Base-by-base conservation (phyloP, 345 rosid genomes). In the Salix arbutifolia region DNA sequence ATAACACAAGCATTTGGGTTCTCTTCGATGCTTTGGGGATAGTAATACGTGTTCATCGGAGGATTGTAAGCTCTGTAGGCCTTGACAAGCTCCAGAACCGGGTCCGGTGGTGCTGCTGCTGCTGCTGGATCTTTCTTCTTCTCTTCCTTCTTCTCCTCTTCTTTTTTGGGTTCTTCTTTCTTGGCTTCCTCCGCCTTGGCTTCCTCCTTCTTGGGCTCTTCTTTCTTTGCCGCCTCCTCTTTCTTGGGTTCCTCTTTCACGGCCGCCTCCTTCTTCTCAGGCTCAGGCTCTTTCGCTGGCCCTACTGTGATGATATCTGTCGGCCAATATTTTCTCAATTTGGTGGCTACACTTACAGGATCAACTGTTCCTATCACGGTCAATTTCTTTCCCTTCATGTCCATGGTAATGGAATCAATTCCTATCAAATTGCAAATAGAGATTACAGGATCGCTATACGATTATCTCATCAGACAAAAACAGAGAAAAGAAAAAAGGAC, bases 1-100 rank as follows among this genome's bases (percentile, higher is more conserved):
- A 95, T 92, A 73, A 84, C 91, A 81, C 97, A 95, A 65, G 96
- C 99, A 81, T 91, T 95, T 78, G 99, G 97, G 72, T 92, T 89
- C 90, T 95, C 99, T 69, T 95, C 99, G 53, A 91, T 89, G 85
- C 97, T 95, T 53, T 87, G 99, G 26, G 81, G 93, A 81, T 91
- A 81, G 85, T 92, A 94, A 72, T 94, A 86, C 6, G 84, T 79
- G 28, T 93, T 88, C 82, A 84, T 65, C 28, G 90, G 90, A 82
- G 98, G 97, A 83, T 95, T 92, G 56, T 95, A 91, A 10, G 91
- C 90, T 84, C 76, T 94, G 83, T 94, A 94, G 16, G 96, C 90
- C 85, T 87, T 91, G 14, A 92, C 92, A 35, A 92, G 88, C 88
- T 94, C 97, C 78, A 86, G 61, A 28, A 81, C 88, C 3, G 91